Evolutionary conservation across 805 yeast genomes (phyloP), one percentile per base, ranked within the genome.

Genomic region (Nakazawaea wyomingensis): DNA sequence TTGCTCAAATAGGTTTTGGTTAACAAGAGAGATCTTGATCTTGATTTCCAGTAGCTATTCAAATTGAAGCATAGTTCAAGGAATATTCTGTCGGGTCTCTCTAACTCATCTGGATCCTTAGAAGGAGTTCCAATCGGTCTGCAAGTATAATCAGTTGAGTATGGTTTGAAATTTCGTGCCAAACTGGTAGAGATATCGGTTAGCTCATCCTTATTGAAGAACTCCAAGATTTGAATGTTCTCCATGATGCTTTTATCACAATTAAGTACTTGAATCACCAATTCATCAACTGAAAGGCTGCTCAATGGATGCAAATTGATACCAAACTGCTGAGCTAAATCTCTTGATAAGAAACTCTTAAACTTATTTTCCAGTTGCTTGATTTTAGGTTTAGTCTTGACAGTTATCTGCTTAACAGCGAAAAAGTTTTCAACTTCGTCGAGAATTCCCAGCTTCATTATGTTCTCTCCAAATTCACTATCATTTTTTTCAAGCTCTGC

Each of bases 281-380:
- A 70, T 34, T 77, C 84, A 4, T 74, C 78, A 30, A 82, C 95
- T 1, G 81, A 51, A 18, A 77, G 50, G 33, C 67, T 66, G 4
- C 87, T 71, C 62, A 79, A 87, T 66, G 80, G 72, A 57, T 93
- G 98, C 41, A 93, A 69, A 57, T 91, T 90, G 56, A 93, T 93
- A 31, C 96, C 96, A 66, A 93, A 89, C 54, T 88, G 97, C 57
- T 93, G 99, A 1, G 96, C 86, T 35, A 89, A 65, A 54, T 91
- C 97, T 47, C 95, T 71, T 1, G 95, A 76, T 39, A 93, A 69
- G 48, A 82, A 82, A 0, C 90, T 69, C 1, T 85, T 61, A 54
- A 85, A 84, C 33, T 71, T 69, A 32, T 65, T 67, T 39, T 71
- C 75, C 14, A 66, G 45, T 68, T 66, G 21, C 11, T 24, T 10